Conservation (phyloP, 2,329 filamentous ascomycete species). For the Botrytis paeoniae region DNA sequence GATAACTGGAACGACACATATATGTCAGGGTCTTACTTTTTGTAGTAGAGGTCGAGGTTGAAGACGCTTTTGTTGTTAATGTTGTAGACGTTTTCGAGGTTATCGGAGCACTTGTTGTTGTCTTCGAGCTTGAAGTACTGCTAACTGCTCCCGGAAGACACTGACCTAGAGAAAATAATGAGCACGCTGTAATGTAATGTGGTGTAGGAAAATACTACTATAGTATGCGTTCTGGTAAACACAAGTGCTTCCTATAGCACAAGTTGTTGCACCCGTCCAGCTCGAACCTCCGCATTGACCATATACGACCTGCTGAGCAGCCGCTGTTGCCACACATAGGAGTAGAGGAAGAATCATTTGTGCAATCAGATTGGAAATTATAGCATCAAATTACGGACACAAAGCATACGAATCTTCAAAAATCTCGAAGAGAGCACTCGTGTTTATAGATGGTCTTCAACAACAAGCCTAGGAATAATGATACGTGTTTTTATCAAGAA, state of each 20-base stretch:
- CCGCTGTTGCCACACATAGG: not conserved
- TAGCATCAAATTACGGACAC: not conserved
- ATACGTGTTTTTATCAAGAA: not conserved
- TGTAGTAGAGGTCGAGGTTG: not conserved
- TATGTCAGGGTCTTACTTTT: not conserved
- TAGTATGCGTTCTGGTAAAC: conserved; percentile 24
- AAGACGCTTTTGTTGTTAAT: not conserved
- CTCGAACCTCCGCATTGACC: conserved; percentile 29
- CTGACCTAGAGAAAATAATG: not conserved
- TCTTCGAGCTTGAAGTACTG: not conserved
- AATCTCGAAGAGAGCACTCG: not conserved
- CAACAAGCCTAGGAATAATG: not conserved
- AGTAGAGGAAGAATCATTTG: not conserved
- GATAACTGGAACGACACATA: not conserved
- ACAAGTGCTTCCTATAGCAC: conserved; percentile 22
- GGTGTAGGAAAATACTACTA: not conserved
- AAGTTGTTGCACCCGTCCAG: conserved; percentile 25
- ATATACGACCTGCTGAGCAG: conserved; percentile 20
- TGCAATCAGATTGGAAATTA: no score
- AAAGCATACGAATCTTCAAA: no score
- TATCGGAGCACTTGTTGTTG: not conserved
- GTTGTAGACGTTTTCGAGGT: not conserved
- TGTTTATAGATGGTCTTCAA: not conserved
- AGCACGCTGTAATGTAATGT: not conserved
- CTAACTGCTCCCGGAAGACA: not conserved